Conservation (phyloP, 345 rosid genomes). For the Aquilaria sinensis region DNA sequence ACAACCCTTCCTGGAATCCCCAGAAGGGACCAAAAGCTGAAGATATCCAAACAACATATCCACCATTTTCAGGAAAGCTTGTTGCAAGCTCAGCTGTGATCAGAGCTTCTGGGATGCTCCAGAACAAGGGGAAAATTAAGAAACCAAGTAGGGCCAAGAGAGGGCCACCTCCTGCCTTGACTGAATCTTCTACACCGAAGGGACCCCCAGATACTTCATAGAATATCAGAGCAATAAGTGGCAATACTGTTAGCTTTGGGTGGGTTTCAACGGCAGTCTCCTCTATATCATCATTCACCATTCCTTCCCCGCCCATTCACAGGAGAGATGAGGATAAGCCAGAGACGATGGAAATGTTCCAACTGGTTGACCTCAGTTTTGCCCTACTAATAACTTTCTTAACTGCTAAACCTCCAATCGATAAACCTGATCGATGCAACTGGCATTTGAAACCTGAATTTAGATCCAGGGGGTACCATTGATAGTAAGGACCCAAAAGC, state of each 20-base stretch:
- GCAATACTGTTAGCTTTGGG: conserved; percentile 69
- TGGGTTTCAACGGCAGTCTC: conserved; percentile 21
- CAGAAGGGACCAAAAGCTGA: conserved; percentile 90
- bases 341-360: background rate
- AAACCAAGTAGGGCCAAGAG: conserved; percentile 75
- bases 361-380: too few relatives aligned
- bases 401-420: too few relatives aligned
- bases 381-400: too few relatives aligned
- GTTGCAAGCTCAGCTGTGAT: conserved; percentile 92
- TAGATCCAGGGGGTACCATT: too few relatives aligned
- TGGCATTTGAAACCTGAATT: too few relatives aligned
- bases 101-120: conserved; percentile 92
- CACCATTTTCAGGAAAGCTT: conserved; percentile 91
- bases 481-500: too few relatives aligned
- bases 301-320: conserved; percentile 69
- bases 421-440: too few relatives aligned
- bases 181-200: conserved; percentile 90
- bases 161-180: conserved; percentile 88
- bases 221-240: conserved; percentile 82
- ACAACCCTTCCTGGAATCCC: conserved; percentile 94
- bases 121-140: conserved; percentile 71
- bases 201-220: conserved; percentile 98
- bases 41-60: conserved; percentile 89
- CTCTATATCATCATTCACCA: conserved; percentile 20
- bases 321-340: conserved; percentile 1